Evolutionary conservation across 2,329 filamentous ascomycete species (phyloP), one percentile per base, ranked within the genome.

Genomic region (Erysiphe neolycopersici): DNA sequence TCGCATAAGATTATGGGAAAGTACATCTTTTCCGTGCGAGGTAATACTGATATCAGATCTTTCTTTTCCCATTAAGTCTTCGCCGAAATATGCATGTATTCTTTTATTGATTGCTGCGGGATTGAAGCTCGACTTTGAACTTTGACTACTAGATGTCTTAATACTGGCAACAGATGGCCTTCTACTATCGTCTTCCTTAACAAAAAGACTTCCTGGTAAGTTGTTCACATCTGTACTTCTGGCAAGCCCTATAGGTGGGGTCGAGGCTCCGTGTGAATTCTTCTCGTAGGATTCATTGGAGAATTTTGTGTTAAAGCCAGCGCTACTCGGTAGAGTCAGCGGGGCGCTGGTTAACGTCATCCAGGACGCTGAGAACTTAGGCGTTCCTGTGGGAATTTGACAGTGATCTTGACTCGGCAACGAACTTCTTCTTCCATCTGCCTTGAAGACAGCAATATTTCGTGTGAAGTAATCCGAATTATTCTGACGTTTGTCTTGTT

Each of bases 61-160:
- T 56, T 85, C 78, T 50, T 70, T 67, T 33, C 70, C 72, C 46
- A 74, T 73, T 58, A 80, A 83, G 56, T 93, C 85, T 53, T 94
- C 87, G 40, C 87, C 85, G 61, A 94, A 92, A 58, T 94, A 87
- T 37, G 79, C 81, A 56, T 89, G 81, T 49, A 93, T 66, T 61
- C 87, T 89, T 60, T 85, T 84, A 53, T 72, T 67, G 49, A 73
- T 68, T 45, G 78, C 69, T 43, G 79, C 73, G 52, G 78, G 67
- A 47, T 73, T 76, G 48, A 74, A 64, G 58, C 77, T 80, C 46
- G 70, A 69, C 60, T 76, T 77, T 3, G 41, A 42, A 31, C 81
- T 80, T 50, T 80, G 72, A 55, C 87, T 92, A 60, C 85, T 89
- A 45, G 81, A 73, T 4, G 78, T 92, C 13, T 79, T 84, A 49